Percentiles rank a stretch among this genome's conserved stretches.
These are phyloP conservation scores for Prasinococcaceae sp. DNA, from an alignment of 139 green algal species.

Conservation along the genomic window DNA sequence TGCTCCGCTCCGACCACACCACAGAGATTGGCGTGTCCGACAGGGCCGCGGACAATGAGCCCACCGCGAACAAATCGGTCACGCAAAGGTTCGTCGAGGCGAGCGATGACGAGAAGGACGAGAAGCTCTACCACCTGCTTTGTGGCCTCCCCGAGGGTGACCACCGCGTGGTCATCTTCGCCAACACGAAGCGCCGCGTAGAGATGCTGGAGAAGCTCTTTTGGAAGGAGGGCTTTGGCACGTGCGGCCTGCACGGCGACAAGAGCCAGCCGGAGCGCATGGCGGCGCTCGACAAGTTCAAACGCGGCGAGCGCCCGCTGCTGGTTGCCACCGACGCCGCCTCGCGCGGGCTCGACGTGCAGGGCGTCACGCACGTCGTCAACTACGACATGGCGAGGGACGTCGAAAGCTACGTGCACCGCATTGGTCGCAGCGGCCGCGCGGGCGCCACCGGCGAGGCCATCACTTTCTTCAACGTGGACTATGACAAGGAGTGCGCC, in stretches of 20 bases:
- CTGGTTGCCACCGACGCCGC: constrained; percentile 36
- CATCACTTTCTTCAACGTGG: constrained; percentile 26
- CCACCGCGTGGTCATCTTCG: constrained; percentile 12
- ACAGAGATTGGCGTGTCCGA: not conserved
- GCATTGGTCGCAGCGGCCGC: constrained; percentile 76
- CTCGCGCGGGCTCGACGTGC: constrained; percentile 28
- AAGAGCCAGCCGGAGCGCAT: constrained; percentile 36
- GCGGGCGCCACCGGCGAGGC: constrained; percentile 62
- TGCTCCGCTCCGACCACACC: not conserved
- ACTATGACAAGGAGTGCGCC: constrained; percentile 19
- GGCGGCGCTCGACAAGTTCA: constrained; percentile 31
- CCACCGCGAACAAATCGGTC: constrained; percentile 17
- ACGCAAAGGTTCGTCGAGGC: constrained; percentile 11
- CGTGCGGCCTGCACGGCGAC: constrained; percentile 32
- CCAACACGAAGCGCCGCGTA: constrained; percentile 20
- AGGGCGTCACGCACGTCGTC: constrained; percentile 35
- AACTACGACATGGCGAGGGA: constrained; percentile 45
- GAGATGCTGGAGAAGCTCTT: constrained; percentile 3
- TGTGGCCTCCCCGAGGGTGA: constrained; percentile 4
- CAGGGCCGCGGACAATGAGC: constrained; percentile 2
- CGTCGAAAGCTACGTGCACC: constrained; percentile 82
- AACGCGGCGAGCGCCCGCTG: constrained; percentile 26
- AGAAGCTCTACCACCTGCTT: constrained; percentile 14
- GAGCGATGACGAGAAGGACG: constrained; percentile 19
- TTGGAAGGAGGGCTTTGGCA: not conserved